These are phyloP conservation scores for Pinus taeda DNA, from an alignment of 75 land plant genomes.

Conservation along the genomic window DNA sequence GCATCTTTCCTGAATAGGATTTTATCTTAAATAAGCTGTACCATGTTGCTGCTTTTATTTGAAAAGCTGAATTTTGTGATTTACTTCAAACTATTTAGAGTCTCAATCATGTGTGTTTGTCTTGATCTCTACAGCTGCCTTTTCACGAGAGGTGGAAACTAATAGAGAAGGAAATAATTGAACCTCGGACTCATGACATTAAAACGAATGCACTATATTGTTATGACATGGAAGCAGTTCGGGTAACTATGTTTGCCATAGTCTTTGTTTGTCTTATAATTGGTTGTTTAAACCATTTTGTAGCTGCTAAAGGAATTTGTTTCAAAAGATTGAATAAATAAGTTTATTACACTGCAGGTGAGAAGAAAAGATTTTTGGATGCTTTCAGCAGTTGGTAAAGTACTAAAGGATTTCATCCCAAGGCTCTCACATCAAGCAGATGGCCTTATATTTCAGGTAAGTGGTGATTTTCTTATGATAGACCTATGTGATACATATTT, in stretches of 20 bases:
- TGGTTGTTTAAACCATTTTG: not conserved
- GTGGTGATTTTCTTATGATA: not conserved
- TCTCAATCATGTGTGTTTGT: not conserved
- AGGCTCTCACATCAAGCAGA: constrained; percentile 86
- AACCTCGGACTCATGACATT: constrained; percentile 69
- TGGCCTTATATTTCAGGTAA: constrained; percentile 97
- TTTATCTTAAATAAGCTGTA: not conserved
- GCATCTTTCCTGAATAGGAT: not conserved
- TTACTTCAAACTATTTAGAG: no score
- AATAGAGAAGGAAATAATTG: constrained; percentile 79
- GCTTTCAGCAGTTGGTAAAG: constrained; percentile 71
- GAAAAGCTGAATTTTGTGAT: no score
- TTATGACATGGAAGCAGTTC: constrained; percentile 79
- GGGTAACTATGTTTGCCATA: constrained; percentile 28
- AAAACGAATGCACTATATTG: constrained; percentile 43
- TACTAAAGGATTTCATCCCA: constrained; percentile 79
- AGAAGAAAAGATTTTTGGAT: constrained; percentile 89
- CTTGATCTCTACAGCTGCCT: constrained; percentile 44
- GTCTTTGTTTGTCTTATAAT: not conserved
- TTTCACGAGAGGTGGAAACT: constrained; percentile 86
- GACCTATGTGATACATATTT: not conserved
- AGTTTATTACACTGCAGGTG: constrained; percentile 43
- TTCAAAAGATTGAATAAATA: constrained; percentile 1
- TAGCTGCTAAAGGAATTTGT: not conserved
- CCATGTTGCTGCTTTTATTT: not conserved